Base-by-base conservation (phyloP, 345 rosid genomes). In the Trapa bicornis region DNA sequence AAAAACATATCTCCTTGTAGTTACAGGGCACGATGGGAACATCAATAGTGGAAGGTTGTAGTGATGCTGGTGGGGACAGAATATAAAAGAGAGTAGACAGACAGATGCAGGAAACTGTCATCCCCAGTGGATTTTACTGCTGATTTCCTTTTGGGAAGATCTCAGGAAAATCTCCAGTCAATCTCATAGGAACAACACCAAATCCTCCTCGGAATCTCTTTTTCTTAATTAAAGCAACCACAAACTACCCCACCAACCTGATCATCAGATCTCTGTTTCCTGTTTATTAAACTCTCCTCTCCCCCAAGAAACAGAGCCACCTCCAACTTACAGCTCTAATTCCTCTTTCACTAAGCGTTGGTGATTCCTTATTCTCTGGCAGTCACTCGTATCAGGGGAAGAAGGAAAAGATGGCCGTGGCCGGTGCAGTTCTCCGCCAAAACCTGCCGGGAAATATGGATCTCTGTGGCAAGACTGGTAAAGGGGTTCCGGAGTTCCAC, bases 401-500 rank as follows among this genome's bases (percentile, higher is more conserved):
- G 43, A 42, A 14, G 17, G 22, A 17, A 4, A 1, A 65, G 2
- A 71, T 71, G 74, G 50, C 74, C 3, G 36, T 60, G 38, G 69
- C 74, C 41, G 69, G 74, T 41, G 57, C 53, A n/a, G 67, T 71
- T 41, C 53, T 71, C 42, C 64, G 65, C 14, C 64, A 54, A n/a
- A 61, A 60, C n/a, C 5, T 64, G 33, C 64, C 73, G 11, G 69
- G 41, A 2, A 56, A 69, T 37, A 37, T 53, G 37, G 63, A 47
- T 13, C 35, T 12, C 3, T 61, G 47, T 47, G 60, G 72, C 3
- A 38, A 43, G 57, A 47, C 66, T 32, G 29, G 65, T 43, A 58
- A 58, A 33, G 63, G 63, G 39, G 75, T 84, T 3, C 72, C 75
- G 67, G 89, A 92, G 78, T 78, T 88, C 43, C 98, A 89, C 78